Evolutionary conservation across 148 eudicot species (phyloP), one percentile per base, ranked within the genome.

Genomic region (Drosera capensis): DNA sequence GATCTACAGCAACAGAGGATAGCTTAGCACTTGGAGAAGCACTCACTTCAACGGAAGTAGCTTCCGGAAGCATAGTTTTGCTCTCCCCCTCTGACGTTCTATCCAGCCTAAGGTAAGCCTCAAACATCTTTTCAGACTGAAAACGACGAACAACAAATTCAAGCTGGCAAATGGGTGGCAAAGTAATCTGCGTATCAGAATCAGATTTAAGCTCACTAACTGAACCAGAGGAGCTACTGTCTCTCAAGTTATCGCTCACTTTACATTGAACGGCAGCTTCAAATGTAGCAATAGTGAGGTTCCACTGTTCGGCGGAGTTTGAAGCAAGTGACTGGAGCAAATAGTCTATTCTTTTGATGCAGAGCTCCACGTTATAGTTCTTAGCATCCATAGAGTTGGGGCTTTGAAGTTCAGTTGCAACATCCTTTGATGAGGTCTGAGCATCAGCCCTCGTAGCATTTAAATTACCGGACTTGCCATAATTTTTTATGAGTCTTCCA

Each of bases 341-440:
- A 63, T 90, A 85, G 51, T 90, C 99, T 45, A 68, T 78, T 67
- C 99, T 78, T 24, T 78, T 80, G 65, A 90, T 67, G 73, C 73
- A 81, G 54, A 90, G 68, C 29, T 71, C 85, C 39, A 40, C 67
- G 35, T 72, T 68, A 63, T 58, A 66, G 38, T 66, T 62, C 34
- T 66, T 66, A 31, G 46, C 62, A 25, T 53, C 43, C 17, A 52
- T 45, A 12, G 70, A 53, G 25, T 39, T 45, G 38, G 46, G 48
- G 29, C 29, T 37, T 47, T 46, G 45, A 0, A 6, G 25, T 42
- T 51, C 45, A 21, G 14, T 42, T 42, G 8, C 22, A 47, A 21
- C 36, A 3, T 56, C 36, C 14, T 18, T 36, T 20, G 64, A 43
- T 17, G 46, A 8, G 23, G 35, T 20, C 52, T 24, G 8, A 15